These are phyloP conservation scores for Microcos paniculata DNA, from an alignment of 345 rosid genomes.

Conservation along the genomic window DNA sequence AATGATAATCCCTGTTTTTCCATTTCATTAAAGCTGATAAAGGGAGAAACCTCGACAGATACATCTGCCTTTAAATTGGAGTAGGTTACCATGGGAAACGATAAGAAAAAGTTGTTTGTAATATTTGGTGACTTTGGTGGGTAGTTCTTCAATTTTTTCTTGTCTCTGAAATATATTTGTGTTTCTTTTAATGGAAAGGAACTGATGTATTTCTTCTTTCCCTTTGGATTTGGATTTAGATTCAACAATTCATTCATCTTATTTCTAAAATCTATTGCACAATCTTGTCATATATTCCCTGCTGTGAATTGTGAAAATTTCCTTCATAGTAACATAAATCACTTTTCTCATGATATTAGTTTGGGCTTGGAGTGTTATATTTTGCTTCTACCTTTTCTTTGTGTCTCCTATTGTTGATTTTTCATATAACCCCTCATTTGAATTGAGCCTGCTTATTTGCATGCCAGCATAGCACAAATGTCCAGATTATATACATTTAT, in stretches of 20 bases:
- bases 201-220: not conserved
- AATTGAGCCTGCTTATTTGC: constrained; percentile 26
- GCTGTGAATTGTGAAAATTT: not conserved
- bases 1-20: not conserved
- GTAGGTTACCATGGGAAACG: not conserved
- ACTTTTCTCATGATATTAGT: too few species aligned
- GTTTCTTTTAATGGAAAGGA: not conserved
- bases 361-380: not conserved
- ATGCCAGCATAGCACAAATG: constrained; percentile 72
- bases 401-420: not conserved
- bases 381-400: not conserved
- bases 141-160: not conserved
- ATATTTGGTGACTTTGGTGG: not conserved
- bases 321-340: not conserved
- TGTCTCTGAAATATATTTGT: not conserved
- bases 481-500: constrained; percentile 71
- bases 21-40: not conserved
- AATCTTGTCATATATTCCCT: not conserved
- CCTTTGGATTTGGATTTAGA: too few species aligned
- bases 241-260: not conserved
- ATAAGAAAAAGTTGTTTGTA: not conserved
- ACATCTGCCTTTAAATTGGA: not conserved
- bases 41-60: not conserved
- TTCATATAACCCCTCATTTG: not conserved
- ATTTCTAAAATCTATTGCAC: not conserved